Evolutionary conservation across 768 basidiomycete species (phyloP).

Genomic region (Suillus brevipes): DNA sequence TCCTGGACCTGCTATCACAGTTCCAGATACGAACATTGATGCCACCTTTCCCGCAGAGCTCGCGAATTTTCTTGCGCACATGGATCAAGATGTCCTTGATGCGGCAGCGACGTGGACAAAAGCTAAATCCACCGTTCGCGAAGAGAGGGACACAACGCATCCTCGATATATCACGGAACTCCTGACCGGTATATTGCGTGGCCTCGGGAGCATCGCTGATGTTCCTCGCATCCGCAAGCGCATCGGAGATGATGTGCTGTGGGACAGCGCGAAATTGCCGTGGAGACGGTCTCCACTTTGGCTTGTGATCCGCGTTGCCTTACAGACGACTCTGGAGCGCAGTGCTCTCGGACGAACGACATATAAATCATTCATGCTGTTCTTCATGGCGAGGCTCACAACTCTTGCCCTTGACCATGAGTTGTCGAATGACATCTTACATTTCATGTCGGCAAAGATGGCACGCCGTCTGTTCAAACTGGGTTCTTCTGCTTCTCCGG

Average conservation of each 20-base stretch:
- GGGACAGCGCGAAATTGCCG: conserved; percentile 37
- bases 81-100: conserved; percentile 34
- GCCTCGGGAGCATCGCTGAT: conserved; percentile 33
- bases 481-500: conserved; percentile 13
- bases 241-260: conserved; percentile 47
- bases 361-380: conserved; percentile 38
- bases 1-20: conserved; percentile 44
- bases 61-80: conserved; percentile 37
- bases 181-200: conserved; percentile 48
- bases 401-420: conserved; percentile 3
- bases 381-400: conserved; percentile 25
- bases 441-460: conserved; percentile 38
- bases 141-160: conserved; percentile 35
- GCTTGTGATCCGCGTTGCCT: conserved; percentile 47
- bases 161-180: conserved; percentile 51
- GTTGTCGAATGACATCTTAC: conserved; percentile 36
- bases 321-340: conserved; percentile 39
- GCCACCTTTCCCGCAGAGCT: conserved; percentile 36
- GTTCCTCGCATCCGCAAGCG: conserved; percentile 40
- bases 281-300: conserved; percentile 55
- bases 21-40: conserved; percentile 32
- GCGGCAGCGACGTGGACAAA: conserved; percentile 35
- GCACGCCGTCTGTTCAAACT: conserved; percentile 41
- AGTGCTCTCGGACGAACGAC: conserved; percentile 12
- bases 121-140: conserved; percentile 27